phyloP scores from a whole-genome alignment of 1,284 basidiomycete species.

The Singerocomus inundabilis region DNA sequence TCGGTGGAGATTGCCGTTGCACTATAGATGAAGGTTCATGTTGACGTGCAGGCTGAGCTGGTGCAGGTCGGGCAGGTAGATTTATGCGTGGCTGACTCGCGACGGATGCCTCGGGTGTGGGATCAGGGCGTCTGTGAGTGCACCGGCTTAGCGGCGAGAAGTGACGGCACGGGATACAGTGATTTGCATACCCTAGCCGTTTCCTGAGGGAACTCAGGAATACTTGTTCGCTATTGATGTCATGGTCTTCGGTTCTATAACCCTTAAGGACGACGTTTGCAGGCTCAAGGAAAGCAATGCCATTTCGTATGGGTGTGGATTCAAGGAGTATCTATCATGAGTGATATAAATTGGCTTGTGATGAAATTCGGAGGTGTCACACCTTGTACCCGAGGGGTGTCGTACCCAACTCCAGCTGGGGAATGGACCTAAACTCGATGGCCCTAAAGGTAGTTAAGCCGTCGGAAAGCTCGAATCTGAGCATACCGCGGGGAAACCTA shows the following conservation, averaged over 20 bases:
- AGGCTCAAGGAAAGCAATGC: slow-evolving; percentile 70
- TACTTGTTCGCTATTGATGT: slow-evolving; percentile 47
- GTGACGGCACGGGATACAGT: not conserved
- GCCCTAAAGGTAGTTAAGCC: slow-evolving; percentile 60
- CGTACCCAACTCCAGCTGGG: slow-evolving; percentile 58
- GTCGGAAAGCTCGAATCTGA: slow-evolving; percentile 66
- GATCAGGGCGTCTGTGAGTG: slow-evolving; percentile 28
- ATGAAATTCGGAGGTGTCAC: slow-evolving; percentile 15
- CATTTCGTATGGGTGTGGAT: slow-evolving; percentile 58
- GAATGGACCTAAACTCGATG: slow-evolving; percentile 63
- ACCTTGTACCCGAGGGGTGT: slow-evolving; percentile 77
- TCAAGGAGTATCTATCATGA: slow-evolving; percentile 61
- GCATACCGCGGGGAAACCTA: slow-evolving; percentile 69
- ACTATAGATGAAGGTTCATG: slow-evolving; percentile 7
- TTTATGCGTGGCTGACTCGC: slow-evolving; percentile 9
- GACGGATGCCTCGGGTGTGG: slow-evolving; percentile 11
- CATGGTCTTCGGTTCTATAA: slow-evolving; percentile 56
- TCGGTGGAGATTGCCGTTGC: slow-evolving; percentile 11
- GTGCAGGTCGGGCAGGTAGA: slow-evolving; percentile 7
- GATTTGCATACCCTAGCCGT: slow-evolving; percentile 56
- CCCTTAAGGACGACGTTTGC: slow-evolving; percentile 56
- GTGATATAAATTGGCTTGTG: slow-evolving; percentile 33
- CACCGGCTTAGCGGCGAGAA: not conserved
- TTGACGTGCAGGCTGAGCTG: slow-evolving; percentile 7
- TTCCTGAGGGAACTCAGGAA: slow-evolving; percentile 55